These are phyloP conservation scores for Macrophomina phaseolina DNA, from an alignment of 2,329 filamentous ascomycete genomes.

Conservation along the genomic window DNA sequence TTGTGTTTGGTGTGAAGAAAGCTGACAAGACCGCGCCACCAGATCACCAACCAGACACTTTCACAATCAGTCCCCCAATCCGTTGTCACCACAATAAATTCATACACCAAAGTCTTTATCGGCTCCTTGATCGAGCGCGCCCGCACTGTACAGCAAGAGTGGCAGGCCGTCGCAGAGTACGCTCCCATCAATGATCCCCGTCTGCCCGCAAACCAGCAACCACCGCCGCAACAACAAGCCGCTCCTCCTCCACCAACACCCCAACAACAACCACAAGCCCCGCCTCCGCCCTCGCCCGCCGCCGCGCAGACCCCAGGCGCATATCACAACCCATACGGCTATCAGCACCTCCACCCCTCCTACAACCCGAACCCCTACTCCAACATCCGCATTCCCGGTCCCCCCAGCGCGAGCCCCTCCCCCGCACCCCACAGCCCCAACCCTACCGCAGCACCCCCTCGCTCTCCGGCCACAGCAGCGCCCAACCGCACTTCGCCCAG, in stretches of 20 bases:
- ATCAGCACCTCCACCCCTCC: constrained; percentile 13
- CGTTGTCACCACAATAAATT: constrained; percentile 76
- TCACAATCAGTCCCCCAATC: constrained; percentile 77
- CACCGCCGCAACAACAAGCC: constrained; percentile 15
- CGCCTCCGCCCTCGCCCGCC: constrained; percentile 39
- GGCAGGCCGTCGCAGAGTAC: constrained; percentile 61
- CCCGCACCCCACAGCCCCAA: background rate
- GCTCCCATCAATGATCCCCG: constrained; percentile 62
- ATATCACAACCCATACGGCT: constrained; percentile 38
- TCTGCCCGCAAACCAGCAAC: constrained; percentile 31
- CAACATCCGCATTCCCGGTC: constrained; percentile 23
- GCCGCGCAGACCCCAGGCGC: constrained; percentile 31
- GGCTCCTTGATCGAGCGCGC: constrained; percentile 77
- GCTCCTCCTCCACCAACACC: constrained; percentile 4
- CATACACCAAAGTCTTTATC: constrained; percentile 77
- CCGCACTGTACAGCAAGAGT: constrained; percentile 73
- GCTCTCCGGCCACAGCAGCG: background rate
- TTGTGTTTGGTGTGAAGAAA: background rate
- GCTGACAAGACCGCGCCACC: constrained; percentile 3
- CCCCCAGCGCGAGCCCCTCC: constrained; percentile 10
- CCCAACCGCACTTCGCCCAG: background rate
- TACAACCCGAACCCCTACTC: constrained; percentile 24
- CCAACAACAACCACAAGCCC: constrained; percentile 35
- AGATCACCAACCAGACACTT: constrained; percentile 80
- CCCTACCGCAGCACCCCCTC: background rate